Base-by-base conservation (phyloP, 2,329 filamentous ascomycete genomes). In the Fusarium camptoceras region DNA sequence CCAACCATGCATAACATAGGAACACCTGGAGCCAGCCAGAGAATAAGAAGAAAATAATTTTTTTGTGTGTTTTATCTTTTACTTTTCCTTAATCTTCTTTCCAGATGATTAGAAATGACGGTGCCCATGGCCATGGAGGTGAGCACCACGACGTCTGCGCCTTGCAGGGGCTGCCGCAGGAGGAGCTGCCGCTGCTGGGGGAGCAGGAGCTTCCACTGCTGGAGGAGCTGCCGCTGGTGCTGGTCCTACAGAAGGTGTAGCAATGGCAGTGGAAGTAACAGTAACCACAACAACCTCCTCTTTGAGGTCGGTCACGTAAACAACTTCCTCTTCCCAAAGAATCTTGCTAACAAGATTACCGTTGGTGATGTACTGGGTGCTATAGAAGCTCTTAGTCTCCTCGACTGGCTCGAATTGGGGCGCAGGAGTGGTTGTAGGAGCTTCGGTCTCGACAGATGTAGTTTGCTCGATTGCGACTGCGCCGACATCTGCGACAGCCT, bases 331-430 rank as follows among this genome's bases (percentile, higher is more conserved):
- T 55, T 86, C 84, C 84, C 86, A 88, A 15, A 88, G 76, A 24
- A 91, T 83, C 79, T 89, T 85, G 66, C 82, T 83, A 15, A 91
- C 85, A 9, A 83, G 71, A 46, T 82, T 81, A 54, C 83, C 83
- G 11, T 80, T 79, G 20, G 87, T 89, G 48, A 85, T 66, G 65
- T 83, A 88, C 70, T 88, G 78, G 8, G 87, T 90, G 76, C 84
- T 86, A 65, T 70, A 83, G 68, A 71, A 78, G 60, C 72, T 79
- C 56, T 78, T 73, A 61, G 81, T 81, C 34, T 80, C 78, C 12
- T 76, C 71, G 7, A 73, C 67, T 9, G 70, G 54, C 55, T 49
- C 46, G 11, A 64, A 28, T 47, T 75, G 69, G 6, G 79, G 74
- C 8, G 78, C 55, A 6, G 76, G 59, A 5, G 76, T 77, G 7